A percentile compares a stretch with the other conserved stretches of the same genome.
Conservation (phyloP, 768 basidiomycete species). For the Lactarius hengduanensis region DNA sequence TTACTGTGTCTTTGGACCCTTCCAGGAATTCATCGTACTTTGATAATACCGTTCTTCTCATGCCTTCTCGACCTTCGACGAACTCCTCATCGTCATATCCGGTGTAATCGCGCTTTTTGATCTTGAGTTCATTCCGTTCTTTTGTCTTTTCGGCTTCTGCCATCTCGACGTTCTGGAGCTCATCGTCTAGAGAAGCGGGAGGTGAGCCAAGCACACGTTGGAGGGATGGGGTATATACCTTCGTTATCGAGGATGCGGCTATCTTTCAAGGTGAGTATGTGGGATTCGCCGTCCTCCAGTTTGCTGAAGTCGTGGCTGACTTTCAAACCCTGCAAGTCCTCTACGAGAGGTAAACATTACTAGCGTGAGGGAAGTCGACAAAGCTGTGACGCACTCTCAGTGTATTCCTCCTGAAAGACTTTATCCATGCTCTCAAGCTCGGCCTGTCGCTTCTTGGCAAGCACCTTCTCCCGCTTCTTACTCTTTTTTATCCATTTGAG, state of each 20-base stretch:
- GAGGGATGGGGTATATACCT: slow-evolving; percentile 46
- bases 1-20: slow-evolving; percentile 65
- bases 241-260: slow-evolving; percentile 93
- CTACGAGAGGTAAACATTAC: slow-evolving; percentile 41
- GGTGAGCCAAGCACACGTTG: slow-evolving; percentile 15
- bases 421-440: slow-evolving; percentile 87
- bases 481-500: slow-evolving; percentile 88
- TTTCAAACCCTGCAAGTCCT: slow-evolving; percentile 90
- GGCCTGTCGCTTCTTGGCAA: slow-evolving; percentile 76
- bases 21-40: slow-evolving; percentile 93
- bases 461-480: slow-evolving; percentile 89
- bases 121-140: slow-evolving; percentile 81
- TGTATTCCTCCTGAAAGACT: slow-evolving; percentile 71
- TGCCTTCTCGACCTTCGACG: slow-evolving; percentile 64
- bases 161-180: slow-evolving; percentile 93
- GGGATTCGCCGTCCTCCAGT: slow-evolving; percentile 90
- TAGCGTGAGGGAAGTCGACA: neutral
- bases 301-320: slow-evolving; percentile 93
- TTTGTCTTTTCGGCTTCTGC: slow-evolving; percentile 82
- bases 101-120: slow-evolving; percentile 85
- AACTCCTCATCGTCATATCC: slow-evolving; percentile 98
- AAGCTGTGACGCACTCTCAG: slow-evolving; percentile 67
- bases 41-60: slow-evolving; percentile 77
- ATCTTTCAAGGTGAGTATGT: slow-evolving; percentile 96
- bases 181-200: slow-evolving; percentile 70